Evolutionary conservation across 2,329 filamentous ascomycete species (phyloP).

Genomic region (Aspergillus brasiliensis): DNA sequence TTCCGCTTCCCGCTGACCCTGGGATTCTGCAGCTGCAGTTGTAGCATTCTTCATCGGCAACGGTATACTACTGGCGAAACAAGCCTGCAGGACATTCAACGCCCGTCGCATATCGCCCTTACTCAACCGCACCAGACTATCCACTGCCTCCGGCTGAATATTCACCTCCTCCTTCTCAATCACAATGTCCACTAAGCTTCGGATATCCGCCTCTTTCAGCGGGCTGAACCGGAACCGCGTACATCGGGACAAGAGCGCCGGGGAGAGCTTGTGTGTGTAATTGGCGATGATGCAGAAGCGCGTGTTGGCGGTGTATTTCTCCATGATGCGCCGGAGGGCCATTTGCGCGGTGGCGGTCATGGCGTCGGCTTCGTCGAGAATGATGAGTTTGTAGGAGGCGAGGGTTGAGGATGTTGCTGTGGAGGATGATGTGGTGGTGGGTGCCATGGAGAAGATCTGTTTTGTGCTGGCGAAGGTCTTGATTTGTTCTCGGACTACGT

Average conservation of each 20-base stretch:
- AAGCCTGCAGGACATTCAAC: slow-evolving; percentile 93
- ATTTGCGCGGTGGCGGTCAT: slow-evolving; percentile 99
- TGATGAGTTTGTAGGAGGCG: slow-evolving; percentile 89
- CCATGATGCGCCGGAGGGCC: slow-evolving; percentile 95
- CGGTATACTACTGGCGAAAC: slow-evolving; percentile 87
- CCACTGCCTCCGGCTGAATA: slow-evolving; percentile 77
- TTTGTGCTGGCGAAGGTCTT: slow-evolving; percentile 98
- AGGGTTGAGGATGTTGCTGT: slow-evolving; percentile 50
- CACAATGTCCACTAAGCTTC: slow-evolving; percentile 82
- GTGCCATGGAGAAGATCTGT: slow-evolving; percentile 81
- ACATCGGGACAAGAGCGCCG: slow-evolving; percentile 87
- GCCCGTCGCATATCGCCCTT: slow-evolving; percentile 96
- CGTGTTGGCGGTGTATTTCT: slow-evolving; percentile 98
- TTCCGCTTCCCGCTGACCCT: slow-evolving; percentile 67
- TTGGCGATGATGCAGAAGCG: slow-evolving; percentile 98
- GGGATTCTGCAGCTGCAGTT: too few relatives aligned
- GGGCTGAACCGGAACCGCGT: slow-evolving; percentile 95
- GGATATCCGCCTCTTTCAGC: slow-evolving; percentile 84
- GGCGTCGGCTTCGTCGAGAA: slow-evolving; percentile 97
- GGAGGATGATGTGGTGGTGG: slow-evolving; percentile 40
- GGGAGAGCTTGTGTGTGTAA: slow-evolving; percentile 96
- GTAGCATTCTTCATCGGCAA: slow-evolving; percentile 63
- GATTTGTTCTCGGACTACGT: slow-evolving; percentile 97
- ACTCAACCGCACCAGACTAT: slow-evolving; percentile 81
- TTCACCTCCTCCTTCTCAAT: slow-evolving; percentile 83